Evolutionary conservation across 2,329 filamentous ascomycete species (phyloP).

Genomic region (Catunica adiposa): DNA sequence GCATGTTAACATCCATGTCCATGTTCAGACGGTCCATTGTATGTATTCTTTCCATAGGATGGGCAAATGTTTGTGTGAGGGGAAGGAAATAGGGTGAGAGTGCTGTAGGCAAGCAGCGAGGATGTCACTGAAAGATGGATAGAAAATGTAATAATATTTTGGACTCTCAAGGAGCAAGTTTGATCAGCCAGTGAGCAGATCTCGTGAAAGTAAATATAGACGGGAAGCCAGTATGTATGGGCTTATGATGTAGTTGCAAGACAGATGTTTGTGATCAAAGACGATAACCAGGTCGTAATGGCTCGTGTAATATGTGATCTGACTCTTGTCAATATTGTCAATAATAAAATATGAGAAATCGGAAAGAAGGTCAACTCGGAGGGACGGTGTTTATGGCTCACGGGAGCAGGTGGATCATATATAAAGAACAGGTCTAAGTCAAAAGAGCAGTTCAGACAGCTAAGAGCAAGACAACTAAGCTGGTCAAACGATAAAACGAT

Average conservation of each 20-base stretch:
- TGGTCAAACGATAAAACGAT: too few species aligned
- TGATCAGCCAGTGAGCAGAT: not conserved
- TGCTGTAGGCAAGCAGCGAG: too few species aligned
- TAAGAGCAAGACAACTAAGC: too few species aligned
- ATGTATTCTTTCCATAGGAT: too few species aligned
- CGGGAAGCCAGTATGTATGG: not conserved
- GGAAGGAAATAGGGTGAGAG: too few species aligned
- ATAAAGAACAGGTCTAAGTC: not conserved
- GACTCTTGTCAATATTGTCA: not conserved
- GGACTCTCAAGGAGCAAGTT: too few species aligned
- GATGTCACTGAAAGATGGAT: not conserved
- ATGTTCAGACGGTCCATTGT: not conserved
- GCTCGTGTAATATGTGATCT: too few species aligned
- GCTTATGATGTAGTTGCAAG: not conserved
- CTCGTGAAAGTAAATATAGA: too few species aligned
- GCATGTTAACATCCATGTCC: slow-evolving; percentile 2
- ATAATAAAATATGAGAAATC: not conserved
- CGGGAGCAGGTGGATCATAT: not conserved
- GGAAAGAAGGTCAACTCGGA: not conserved
- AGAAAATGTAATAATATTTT: not conserved
- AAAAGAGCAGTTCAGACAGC: not conserved
- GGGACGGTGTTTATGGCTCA: not conserved
- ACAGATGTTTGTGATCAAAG: not conserved
- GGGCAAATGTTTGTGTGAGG: not conserved
- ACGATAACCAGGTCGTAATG: not conserved